These are phyloP conservation scores for Lasiodiplodia theobromae DNA, from an alignment of 2,329 filamentous ascomycete genomes.

Conservation along the genomic window DNA sequence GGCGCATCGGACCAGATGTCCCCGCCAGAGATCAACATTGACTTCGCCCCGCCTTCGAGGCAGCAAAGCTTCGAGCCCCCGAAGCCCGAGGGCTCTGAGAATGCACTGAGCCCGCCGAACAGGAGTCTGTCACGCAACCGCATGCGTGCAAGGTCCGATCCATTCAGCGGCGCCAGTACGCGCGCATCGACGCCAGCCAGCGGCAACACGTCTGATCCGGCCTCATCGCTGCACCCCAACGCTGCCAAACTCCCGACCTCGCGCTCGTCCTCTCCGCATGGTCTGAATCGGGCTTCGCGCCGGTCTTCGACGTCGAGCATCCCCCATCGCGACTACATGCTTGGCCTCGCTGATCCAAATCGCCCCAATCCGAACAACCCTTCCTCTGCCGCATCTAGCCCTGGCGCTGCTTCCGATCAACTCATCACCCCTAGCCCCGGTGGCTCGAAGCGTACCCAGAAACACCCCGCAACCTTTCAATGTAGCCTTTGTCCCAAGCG, in stretches of 20 bases:
- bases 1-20: slow-evolving; percentile 78
- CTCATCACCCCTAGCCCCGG: slow-evolving; percentile 34
- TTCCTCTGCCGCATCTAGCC: slow-evolving; percentile 8
- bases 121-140: slow-evolving; percentile 63
- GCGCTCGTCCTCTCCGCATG: slow-evolving; percentile 57
- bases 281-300: slow-evolving; percentile 50
- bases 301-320: slow-evolving; percentile 61
- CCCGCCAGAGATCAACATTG: slow-evolving; percentile 93
- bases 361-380: slow-evolving; percentile 68
- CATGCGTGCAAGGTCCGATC: slow-evolving; percentile 67
- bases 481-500: slow-evolving; percentile 92
- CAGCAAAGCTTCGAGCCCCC: slow-evolving; percentile 71
- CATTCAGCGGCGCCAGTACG: slow-evolving; percentile 58
- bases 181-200: slow-evolving; percentile 52
- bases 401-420: slow-evolving; percentile 1
- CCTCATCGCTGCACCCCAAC: slow-evolving; percentile 52
- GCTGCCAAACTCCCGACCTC: slow-evolving; percentile 47
- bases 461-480: slow-evolving; percentile 97
- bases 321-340: slow-evolving; percentile 75
- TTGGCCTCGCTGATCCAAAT: slow-evolving; percentile 88
- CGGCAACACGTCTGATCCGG: slow-evolving; percentile 37
- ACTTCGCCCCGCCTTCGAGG: slow-evolving; percentile 80
- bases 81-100: slow-evolving; percentile 66
- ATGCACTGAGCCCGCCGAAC: slow-evolving; percentile 84
- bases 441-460: slow-evolving; percentile 83